Base-by-base conservation (phyloP, 768 basidiomycete species). In the Dioszegia crocea region DNA sequence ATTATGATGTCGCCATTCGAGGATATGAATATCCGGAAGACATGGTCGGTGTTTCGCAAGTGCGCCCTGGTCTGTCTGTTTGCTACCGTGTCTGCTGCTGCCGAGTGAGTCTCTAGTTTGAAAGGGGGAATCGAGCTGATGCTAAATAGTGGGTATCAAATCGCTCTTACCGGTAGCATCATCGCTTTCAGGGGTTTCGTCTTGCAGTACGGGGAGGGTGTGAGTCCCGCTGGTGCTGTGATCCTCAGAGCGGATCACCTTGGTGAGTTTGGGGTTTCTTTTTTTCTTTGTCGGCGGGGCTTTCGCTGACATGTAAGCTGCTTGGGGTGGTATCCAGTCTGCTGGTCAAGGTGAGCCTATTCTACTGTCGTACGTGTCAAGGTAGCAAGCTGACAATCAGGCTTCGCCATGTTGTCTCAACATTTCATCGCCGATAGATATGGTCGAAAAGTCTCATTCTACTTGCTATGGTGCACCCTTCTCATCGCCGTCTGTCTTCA, bases 111-210 rank as follows among this genome's bases (percentile, higher is more conserved):
- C 2, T 27, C 2, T 14, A 12, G 19, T 31, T 1, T 31, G 14
- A 21, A 11, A 4, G 16, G 45, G 23, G 33, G 5, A 12, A 19
- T 41, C 1, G 16, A 21, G 46, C 47, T 43, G 29, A 31, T 36
- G 17, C 16, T 1, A 6, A 33, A 38, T 30, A 59, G 57, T 56
- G 64, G 57, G 3, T 62, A 56, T 30, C 61, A 70, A 40, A 63
- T 65, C 50, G 53, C 58, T 2, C 64, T 70, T 31, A 70, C 66
- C 2, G 69, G 69, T 8, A 64, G 48, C n/a, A 65, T 71, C 54
- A 60, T 74, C 57, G 66, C 68, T 38, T 71, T 71, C 57, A 47
- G 40, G 9, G 69, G 69, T 1, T 73, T 73, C 56, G 64, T 73
- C 49, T 23, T 62, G 33, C 65, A 69, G 29, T 72, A 61, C 44